Evolutionary conservation across 495 filamentous ascomycete species (phyloP).

Genomic region (Penicillium longicatenatum): DNA sequence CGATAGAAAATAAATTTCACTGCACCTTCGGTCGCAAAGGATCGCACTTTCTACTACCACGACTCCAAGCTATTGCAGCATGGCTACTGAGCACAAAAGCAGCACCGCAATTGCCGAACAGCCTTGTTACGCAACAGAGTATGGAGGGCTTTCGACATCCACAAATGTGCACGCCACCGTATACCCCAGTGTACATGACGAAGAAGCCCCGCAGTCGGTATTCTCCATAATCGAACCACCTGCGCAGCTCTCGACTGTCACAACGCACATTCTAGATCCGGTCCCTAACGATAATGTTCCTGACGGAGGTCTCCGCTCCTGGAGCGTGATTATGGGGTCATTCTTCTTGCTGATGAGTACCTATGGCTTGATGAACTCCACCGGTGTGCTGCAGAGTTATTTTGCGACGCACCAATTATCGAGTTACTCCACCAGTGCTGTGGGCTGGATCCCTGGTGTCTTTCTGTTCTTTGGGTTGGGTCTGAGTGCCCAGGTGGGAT

Average conservation of each 20-base stretch:
- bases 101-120: not conserved
- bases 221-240: slow-evolving; percentile 28
- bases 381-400: slow-evolving; percentile 65
- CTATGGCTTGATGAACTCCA: slow-evolving; percentile 63
- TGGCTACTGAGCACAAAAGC: slow-evolving; percentile 10
- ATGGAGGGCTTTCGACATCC: not conserved
- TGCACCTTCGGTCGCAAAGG: not conserved
- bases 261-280: slow-evolving; percentile 16
- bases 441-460: slow-evolving; percentile 67
- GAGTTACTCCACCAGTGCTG: slow-evolving; percentile 53
- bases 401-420: slow-evolving; percentile 60
- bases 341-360: slow-evolving; percentile 62
- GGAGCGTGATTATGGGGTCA: slow-evolving; percentile 65
- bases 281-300: slow-evolving; percentile 48
- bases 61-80: not conserved
- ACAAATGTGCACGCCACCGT: not conserved
- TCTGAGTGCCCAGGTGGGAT: slow-evolving; percentile 63
- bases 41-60: not conserved
- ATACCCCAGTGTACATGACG: not conserved
- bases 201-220: slow-evolving; percentile 20
- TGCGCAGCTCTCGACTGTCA: slow-evolving; percentile 23
- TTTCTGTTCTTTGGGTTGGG: slow-evolving; percentile 66
- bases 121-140: not conserved
- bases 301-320: slow-evolving; percentile 61
- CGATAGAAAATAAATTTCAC: not conserved